Base-by-base conservation (phyloP, 225 moss, liverwort and hornwort genomes). In the Ulota crispa region DNA sequence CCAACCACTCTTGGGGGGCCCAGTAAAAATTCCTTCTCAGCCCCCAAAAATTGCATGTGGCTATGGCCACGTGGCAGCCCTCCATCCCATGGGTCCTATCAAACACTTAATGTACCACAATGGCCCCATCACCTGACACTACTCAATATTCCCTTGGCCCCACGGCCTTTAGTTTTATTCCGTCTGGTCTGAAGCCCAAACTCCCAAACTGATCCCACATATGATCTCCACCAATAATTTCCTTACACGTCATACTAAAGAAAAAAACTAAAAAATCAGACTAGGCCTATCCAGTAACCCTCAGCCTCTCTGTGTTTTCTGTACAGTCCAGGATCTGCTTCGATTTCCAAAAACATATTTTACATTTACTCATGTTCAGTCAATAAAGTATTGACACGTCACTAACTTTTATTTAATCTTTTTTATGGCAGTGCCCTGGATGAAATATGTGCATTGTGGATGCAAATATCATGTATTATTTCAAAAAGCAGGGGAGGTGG, bases 151-250 rank as follows among this genome's bases (percentile, higher is more conserved):
- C 70, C 70, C 79, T 82, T 4, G 78, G 65, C n/a, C 18, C 77
- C 83, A 62, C 77, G 6, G 45, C 39, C 30, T 18, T 14, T 28
- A 0, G 37, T n/a, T 31, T 50, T 43, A 28, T 87, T 57, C 78
- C 28, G 0, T 28, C 56, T 39, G 79, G 82, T 87, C 87, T 79
- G 76, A 65, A 82, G 85, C 79, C 2, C 87, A 43, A 79, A 76
- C 52, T 72, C 54, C 87, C 12, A 87, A 32, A 76, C 7, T 0
- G 84, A 84, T 87, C 66, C 68, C 36, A 10, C 56, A 81, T 73
- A 78, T 77, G 73, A 69, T 45, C 54, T 47, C 0, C 23, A 14
- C 73, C 77, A 73, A 78, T 62, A 7, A 12, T 13, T 1, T n/a
- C 3, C n/a, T 12, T 7, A 23, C 68, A 28, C 19, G 5, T 20